Percentiles rank a stretch among this genome's conserved stretches.
phyloP scores from a whole-genome alignment of 2,329 filamentous ascomycete species.

The Monosporascus ibericus region DNA sequence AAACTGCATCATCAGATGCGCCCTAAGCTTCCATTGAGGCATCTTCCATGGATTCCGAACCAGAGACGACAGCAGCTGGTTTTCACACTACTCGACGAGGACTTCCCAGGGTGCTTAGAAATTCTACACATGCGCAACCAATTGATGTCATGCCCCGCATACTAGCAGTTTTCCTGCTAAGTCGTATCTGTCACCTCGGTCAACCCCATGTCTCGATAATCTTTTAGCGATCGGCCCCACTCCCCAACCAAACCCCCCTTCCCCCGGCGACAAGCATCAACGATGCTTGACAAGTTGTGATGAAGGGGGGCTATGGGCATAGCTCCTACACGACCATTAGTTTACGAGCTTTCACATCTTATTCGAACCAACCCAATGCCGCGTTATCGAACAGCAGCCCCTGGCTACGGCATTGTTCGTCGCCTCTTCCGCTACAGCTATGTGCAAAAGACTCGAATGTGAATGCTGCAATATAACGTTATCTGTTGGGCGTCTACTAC shows the following conservation, averaged over 20 bases:
- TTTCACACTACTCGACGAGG: not conserved
- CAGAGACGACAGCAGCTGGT: not conserved
- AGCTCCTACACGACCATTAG: too few relatives aligned
- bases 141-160: slow-evolving; percentile 19
- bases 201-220: slow-evolving; percentile 15
- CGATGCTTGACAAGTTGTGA: not conserved
- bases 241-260: slow-evolving; percentile 6
- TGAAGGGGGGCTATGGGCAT: not conserved
- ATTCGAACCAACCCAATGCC: too few relatives aligned
- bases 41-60: not conserved
- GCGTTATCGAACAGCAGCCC: too few relatives aligned
- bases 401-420: too few relatives aligned
- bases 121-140: not conserved
- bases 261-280: slow-evolving; percentile 3
- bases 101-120: not conserved
- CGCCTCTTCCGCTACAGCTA: too few relatives aligned
- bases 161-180: not conserved
- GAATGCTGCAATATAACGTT: too few relatives aligned
- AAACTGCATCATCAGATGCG: not conserved
- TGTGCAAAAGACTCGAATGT: too few relatives aligned
- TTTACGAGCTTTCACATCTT: too few relatives aligned
- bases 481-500: too few relatives aligned
- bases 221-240: slow-evolving; percentile 18
- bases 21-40: not conserved
- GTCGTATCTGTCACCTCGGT: slow-evolving; percentile 6